Conservation (phyloP, 257 asterid species). For the Solanum arcanum region DNA sequence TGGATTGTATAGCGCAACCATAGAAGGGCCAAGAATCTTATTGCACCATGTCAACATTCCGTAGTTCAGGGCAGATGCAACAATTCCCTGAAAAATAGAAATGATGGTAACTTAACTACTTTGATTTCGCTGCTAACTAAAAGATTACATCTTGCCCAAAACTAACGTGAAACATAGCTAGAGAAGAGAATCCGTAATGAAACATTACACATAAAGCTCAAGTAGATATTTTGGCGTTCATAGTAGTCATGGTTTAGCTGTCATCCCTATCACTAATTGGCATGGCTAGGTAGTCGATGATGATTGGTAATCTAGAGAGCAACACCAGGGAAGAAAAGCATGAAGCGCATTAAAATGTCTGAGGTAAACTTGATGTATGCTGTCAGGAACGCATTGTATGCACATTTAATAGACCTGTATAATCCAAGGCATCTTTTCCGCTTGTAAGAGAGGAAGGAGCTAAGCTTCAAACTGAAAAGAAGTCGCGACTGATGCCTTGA, state of each 20-base stretch:
- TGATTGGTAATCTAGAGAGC: neutral
- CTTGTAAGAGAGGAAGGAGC: neutral
- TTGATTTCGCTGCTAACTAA: neutral
- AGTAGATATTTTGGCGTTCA: neutral
- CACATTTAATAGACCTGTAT: neutral
- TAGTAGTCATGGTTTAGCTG: neutral
- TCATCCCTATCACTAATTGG: neutral
- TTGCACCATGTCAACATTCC: slow-evolving; percentile 88
- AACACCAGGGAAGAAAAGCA: neutral
- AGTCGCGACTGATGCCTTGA: neutral
- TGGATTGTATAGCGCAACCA: slow-evolving; percentile 87
- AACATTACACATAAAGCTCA: neutral
- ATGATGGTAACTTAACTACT: neutral
- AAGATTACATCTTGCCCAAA: neutral
- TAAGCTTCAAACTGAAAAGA: neutral
- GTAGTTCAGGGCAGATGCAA: slow-evolving; percentile 85
- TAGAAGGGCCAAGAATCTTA: slow-evolving; percentile 80
- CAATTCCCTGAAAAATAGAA: slow-evolving; percentile 44
- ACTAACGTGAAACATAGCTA: neutral
- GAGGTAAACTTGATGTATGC: neutral
- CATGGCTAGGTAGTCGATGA: neutral
- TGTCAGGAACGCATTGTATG: neutral
- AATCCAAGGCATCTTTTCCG: neutral
- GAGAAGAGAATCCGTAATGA: neutral
- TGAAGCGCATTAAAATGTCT: neutral